Conservation (phyloP, 1,284 basidiomycete genomes). For the Tausonia pullulans region DNA sequence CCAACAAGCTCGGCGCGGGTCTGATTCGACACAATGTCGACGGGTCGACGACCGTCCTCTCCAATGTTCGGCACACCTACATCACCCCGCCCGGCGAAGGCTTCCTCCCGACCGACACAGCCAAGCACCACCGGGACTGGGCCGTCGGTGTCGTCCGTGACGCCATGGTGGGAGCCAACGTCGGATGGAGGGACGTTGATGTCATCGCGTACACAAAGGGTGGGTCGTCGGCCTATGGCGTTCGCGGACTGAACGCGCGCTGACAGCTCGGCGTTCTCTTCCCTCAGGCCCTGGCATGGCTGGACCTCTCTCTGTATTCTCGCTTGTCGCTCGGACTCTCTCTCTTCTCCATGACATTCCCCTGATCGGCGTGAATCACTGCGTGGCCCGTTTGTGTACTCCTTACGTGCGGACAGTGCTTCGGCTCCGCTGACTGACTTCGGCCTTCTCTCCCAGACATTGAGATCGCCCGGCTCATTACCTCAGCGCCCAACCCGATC, state of each 20-base stretch:
- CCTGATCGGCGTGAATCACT: conserved; percentile 94
- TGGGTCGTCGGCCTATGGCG: conserved; percentile 25
- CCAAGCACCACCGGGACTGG: conserved; percentile 93
- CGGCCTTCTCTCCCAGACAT: conserved; percentile 59
- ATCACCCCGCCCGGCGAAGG: conserved; percentile 97
- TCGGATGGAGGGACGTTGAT: conserved; percentile 67
- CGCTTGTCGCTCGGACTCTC: conserved; percentile 86
- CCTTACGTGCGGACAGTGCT: neutral
- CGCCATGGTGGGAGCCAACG: conserved; percentile 58
- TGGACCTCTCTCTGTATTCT: conserved; percentile 88
- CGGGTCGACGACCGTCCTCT: conserved; percentile 49
- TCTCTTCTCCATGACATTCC: conserved; percentile 82
- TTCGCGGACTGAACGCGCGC: neutral
- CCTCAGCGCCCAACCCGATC: conserved; percentile 86
- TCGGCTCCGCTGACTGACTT: neutral
- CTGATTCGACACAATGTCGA: conserved; percentile 46
- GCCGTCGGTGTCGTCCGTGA: conserved; percentile 69
- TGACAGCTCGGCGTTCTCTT: neutral
- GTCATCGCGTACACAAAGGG: conserved; percentile 98
- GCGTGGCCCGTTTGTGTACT: conserved; percentile 73
- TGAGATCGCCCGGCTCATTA: conserved; percentile 96
- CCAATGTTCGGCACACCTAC: conserved; percentile 90
- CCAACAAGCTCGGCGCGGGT: conserved; percentile 97
- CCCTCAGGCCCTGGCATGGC: conserved; percentile 90
- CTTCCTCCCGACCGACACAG: conserved; percentile 90